Evolutionary conservation across 352 stramenopile genomes (phyloP).

Genomic region (Phytophthora tentaculata): DNA sequence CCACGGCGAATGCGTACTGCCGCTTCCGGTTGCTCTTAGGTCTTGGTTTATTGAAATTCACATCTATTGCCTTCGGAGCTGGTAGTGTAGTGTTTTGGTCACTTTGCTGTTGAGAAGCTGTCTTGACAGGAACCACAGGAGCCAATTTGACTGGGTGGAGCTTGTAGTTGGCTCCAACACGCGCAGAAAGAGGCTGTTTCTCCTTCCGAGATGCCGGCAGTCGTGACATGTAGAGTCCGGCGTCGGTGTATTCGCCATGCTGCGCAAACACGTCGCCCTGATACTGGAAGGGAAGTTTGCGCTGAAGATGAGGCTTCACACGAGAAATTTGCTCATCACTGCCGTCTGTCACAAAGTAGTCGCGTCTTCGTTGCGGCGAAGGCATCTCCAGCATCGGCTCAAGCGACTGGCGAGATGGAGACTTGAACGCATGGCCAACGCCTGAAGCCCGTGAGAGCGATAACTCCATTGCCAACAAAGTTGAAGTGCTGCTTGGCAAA

Average conservation of each 20-base stretch:
- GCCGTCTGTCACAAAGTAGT: constrained; percentile 40
- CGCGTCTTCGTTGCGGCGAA: constrained; percentile 29
- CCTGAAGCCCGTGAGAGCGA: constrained; percentile 5
- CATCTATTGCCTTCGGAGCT: neutral
- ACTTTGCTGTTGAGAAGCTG: constrained; percentile 18
- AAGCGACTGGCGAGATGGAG: constrained; percentile 17
- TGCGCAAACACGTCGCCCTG: constrained; percentile 78
- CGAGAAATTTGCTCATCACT: constrained; percentile 6
- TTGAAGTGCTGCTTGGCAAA: constrained; percentile 2
- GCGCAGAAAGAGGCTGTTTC: constrained; percentile 36
- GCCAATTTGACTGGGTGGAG: constrained; percentile 50
- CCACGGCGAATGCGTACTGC: constrained; percentile 67
- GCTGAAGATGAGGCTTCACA: constrained; percentile 34
- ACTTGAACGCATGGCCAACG: constrained; percentile 10
- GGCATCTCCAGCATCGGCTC: constrained; percentile 19
- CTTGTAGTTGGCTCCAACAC: constrained; percentile 44
- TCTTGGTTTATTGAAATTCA: constrained; percentile 34
- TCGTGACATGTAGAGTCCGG: constrained; percentile 75
- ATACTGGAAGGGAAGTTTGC: constrained; percentile 70
- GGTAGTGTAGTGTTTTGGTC: constrained; percentile 18
- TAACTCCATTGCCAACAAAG: constrained; percentile 9
- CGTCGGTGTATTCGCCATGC: constrained; percentile 71
- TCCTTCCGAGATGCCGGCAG: constrained; percentile 60
- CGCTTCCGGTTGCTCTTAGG: constrained; percentile 51
- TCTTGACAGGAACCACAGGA: constrained; percentile 41